Conservation (phyloP, 345 rosid species). For the Brassica rapa region DNA sequence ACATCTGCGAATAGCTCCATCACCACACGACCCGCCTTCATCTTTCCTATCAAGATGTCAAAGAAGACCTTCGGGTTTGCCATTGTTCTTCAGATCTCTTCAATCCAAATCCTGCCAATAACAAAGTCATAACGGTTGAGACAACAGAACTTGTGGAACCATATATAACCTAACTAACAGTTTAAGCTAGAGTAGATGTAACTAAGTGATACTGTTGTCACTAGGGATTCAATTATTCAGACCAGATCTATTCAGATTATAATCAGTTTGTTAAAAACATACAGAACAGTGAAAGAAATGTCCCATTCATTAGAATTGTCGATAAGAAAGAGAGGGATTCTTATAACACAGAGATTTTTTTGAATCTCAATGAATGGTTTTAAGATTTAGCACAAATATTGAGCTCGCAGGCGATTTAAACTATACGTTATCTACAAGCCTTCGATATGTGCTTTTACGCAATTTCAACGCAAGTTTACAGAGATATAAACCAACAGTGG, state of each 20-base stretch:
- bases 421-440: constrained; percentile 60
- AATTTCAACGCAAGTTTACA: background rate
- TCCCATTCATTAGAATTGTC: constrained; percentile 32
- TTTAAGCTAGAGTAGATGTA: too few relatives aligned
- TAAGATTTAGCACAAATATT: constrained; percentile 72
- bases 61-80: constrained; percentile 77
- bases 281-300: background rate
- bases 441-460: constrained; percentile 72
- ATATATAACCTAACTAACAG: too few relatives aligned
- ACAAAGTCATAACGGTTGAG: background rate
- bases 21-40: constrained; percentile 64
- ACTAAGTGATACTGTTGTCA: background rate
- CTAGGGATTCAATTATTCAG: background rate
- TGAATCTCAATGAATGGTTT: constrained; percentile 30
- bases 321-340: constrained; percentile 21
- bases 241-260: background rate
- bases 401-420: constrained; percentile 58
- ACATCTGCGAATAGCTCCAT: constrained; percentile 82
- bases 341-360: constrained; percentile 41
- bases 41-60: constrained; percentile 66
- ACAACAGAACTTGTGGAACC: background rate
- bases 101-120: constrained; percentile 29
- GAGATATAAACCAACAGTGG: too few relatives aligned
- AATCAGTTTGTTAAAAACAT: background rate
- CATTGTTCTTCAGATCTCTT: constrained; percentile 38